Evolutionary conservation across 495 filamentous ascomycete genomes (phyloP).

Genomic region (Hapsidospora chrysogenum): DNA sequence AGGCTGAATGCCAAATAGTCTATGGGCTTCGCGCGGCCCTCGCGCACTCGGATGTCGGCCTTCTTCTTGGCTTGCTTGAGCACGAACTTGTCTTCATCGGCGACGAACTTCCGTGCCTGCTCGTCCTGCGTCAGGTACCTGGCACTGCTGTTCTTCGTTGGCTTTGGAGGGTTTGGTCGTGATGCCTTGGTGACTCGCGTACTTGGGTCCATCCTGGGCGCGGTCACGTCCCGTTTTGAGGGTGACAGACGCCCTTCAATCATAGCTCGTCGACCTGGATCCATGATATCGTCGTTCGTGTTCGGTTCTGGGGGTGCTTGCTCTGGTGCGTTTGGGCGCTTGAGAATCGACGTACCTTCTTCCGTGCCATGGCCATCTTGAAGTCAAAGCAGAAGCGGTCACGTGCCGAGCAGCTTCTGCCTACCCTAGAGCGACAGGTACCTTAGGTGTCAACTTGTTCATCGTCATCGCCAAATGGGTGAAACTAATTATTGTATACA

Average conservation of each 20-base stretch:
- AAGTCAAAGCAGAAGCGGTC: too few relatives aligned
- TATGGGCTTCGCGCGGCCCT: conserved; percentile 80
- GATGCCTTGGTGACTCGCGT: conserved; percentile 26
- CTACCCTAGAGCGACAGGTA: too few relatives aligned
- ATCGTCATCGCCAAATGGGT: too few relatives aligned
- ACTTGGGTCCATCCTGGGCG: conserved; percentile 25
- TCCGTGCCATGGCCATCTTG: too few relatives aligned
- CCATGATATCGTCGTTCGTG: conserved; percentile 12
- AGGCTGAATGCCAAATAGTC: conserved; percentile 91
- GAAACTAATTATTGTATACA: too few relatives aligned
- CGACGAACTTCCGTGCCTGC: conserved; percentile 69
- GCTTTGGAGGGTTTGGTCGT: conserved; percentile 14
- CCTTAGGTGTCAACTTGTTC: too few relatives aligned
- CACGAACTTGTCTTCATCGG: conserved; percentile 91
- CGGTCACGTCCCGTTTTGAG: conserved; percentile 20
- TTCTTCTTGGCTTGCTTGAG: conserved; percentile 97
- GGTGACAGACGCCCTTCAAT: conserved; percentile 23
- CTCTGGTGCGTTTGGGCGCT: too few relatives aligned
- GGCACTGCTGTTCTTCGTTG: conserved; percentile 6
- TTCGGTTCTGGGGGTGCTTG: too few relatives aligned
- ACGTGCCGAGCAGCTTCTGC: too few relatives aligned
- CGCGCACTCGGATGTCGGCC: conserved; percentile 89
- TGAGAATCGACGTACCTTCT: too few relatives aligned
- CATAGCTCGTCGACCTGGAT: conserved; percentile 31
- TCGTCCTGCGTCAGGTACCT: conserved; percentile 41